Percentiles rank a stretch among this genome's conserved stretches.
phyloP scores from a whole-genome alignment of 495 filamentous ascomycete species.

The Recurvomyces mirabilis region DNA sequence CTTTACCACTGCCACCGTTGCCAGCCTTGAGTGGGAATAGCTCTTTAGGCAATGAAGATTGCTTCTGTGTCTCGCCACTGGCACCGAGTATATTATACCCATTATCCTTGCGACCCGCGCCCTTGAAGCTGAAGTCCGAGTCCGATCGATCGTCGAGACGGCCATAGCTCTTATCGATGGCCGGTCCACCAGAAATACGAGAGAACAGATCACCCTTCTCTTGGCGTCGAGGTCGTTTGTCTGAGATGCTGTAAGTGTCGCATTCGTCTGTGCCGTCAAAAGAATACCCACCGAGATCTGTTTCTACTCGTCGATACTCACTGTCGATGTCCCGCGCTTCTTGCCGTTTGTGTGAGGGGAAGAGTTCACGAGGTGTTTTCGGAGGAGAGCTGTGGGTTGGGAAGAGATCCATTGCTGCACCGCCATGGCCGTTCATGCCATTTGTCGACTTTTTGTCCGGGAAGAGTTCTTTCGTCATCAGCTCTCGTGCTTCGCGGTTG shows the following conservation, averaged over 20 bases:
- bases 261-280: conserved; percentile 10
- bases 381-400: conserved; percentile 10
- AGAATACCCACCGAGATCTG: conserved; percentile 14
- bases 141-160: conserved; percentile 7
- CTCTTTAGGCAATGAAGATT: conserved; percentile 15
- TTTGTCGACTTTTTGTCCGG: conserved; percentile 13
- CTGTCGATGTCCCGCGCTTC: conserved; percentile 50
- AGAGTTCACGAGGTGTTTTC: conserved; percentile 47
- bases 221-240: neutral
- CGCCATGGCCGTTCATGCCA: neutral
- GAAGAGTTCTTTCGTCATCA: conserved; percentile 26
- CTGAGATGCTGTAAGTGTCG: conserved; percentile 9
- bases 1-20: conserved; percentile 14
- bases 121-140: conserved; percentile 23
- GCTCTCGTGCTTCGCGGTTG: conserved; percentile 4
- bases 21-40: conserved; percentile 23
- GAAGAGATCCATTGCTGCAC: conserved; percentile 6
- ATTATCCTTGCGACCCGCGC: conserved; percentile 1
- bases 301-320: conserved; percentile 38
- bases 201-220: conserved; percentile 15
- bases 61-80: conserved; percentile 5
- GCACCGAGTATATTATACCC: conserved; percentile 22
- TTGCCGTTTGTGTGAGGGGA: conserved; percentile 56
- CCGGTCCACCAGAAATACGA: conserved; percentile 16
- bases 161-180: neutral